Evolutionary conservation across 2,329 filamentous ascomycete genomes (phyloP), one percentile per base, ranked within the genome.

Genomic region (Colletotrichum incanum): DNA sequence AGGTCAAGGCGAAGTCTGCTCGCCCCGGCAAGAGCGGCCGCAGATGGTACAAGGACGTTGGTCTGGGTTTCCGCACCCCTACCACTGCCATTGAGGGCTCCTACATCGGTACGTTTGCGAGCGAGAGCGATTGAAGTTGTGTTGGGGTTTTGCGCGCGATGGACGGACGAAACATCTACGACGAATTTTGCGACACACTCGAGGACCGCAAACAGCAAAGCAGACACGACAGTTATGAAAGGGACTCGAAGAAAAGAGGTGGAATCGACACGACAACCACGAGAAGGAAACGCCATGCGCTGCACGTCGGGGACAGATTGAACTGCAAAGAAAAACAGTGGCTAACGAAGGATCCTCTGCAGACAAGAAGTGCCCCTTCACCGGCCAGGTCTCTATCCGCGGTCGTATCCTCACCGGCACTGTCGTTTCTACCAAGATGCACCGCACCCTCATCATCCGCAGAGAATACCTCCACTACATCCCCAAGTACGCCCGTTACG

Each of bases 291-390:
- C 26, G 23, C 47, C 34, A 43, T 43, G 28, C 56, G 14, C 43
- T 4, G 62, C 50, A 58, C 37, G 37, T 18, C 43, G 16, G 60
- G 12, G 37, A 26, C 26, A 66, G 11, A 16, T 14, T 18, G 49
- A n/a, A 49, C 16, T 45, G 20, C n/a, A 52, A 31, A 43, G 45
- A 54, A 23, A 45, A 28, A 50, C 34, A 62, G 60, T 43, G 69
- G 65, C 72, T 74, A 70, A 74, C 56, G 39, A 61, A 56, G 65
- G 23, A 45, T 23, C 61, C 39, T 61, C 34, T 74, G 82, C 84
- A 98, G 96, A 99, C 93, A 99, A 99, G 94, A 99, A 99, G 92
- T 99, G 96, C 93, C 96, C 96, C 80, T 99, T 99, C 93, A 98
- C 95, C 81, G 97, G 97, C 86, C 91, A 96, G 86, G 95, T 99